Evolutionary conservation across 768 basidiomycete species (phyloP).

Genomic region (Sistotremastrum niveocremeum): DNA sequence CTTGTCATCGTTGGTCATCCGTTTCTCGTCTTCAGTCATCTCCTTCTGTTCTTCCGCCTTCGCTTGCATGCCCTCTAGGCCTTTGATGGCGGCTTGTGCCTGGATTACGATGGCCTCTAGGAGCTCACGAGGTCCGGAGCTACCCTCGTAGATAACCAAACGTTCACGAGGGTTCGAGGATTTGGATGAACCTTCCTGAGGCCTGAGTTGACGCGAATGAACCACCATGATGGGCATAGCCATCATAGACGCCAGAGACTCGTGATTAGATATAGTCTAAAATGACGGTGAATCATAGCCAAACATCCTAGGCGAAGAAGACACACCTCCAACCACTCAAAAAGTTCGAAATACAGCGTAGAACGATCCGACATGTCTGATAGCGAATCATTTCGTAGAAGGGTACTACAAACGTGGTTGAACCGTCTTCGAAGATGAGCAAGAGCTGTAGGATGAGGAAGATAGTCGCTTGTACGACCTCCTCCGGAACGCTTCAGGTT

Average conservation of each 20-base stretch:
- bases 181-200: constrained; percentile 35
- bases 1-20: constrained; percentile 56
- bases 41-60: constrained; percentile 38
- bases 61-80: constrained; percentile 52
- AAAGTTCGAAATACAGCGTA: constrained; percentile 74
- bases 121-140: constrained; percentile 80
- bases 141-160: constrained; percentile 80
- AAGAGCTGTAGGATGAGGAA: constrained; percentile 83
- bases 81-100: constrained; percentile 83
- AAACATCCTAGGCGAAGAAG: neutral
- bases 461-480: constrained; percentile 74
- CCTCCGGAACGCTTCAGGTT: constrained; percentile 64
- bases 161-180: constrained; percentile 57
- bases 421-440: constrained; percentile 87
- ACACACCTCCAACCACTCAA: constrained; percentile 82
- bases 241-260: constrained; percentile 89
- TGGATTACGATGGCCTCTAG: constrained; percentile 88
- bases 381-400: constrained; percentile 84
- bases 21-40: constrained; percentile 82
- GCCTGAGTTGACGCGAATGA: constrained; percentile 46
- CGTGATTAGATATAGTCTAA: constrained; percentile 86
- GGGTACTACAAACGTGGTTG: constrained; percentile 73
- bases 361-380: constrained; percentile 88
- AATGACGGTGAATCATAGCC: neutral
- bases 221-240: constrained; percentile 94